These are phyloP conservation scores for Cladobotryum protrusum DNA, from an alignment of 2,329 filamentous ascomycete genomes.

Conservation along the genomic window DNA sequence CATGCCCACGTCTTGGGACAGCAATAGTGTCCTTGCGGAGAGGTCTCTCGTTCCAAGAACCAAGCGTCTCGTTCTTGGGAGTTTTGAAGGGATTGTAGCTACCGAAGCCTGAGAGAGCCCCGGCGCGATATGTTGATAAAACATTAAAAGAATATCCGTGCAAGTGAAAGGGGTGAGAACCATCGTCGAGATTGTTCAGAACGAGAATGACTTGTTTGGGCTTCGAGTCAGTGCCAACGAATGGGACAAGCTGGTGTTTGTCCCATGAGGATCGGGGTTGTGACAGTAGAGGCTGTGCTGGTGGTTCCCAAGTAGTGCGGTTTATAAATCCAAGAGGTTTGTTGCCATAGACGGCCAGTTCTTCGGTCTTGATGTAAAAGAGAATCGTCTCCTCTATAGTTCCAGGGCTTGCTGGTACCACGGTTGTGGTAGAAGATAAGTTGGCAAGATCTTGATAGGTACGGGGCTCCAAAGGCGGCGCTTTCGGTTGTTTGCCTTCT, in stretches of 20 bases:
- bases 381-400: slow-evolving; percentile 17
- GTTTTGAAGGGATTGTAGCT: slow-evolving; percentile 21
- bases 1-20: slow-evolving; percentile 26
- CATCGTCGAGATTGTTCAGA: slow-evolving; percentile 29
- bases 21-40: slow-evolving; percentile 33
- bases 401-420: background rate
- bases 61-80: slow-evolving; percentile 1
- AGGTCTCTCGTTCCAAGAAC: slow-evolving; percentile 14
- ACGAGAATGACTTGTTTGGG: slow-evolving; percentile 21
- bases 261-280: slow-evolving; percentile 18
- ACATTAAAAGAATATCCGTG: slow-evolving; percentile 52
- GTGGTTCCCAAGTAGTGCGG: slow-evolving; percentile 20
- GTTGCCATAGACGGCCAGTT: slow-evolving; percentile 17
- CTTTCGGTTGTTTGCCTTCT: slow-evolving; percentile 3
- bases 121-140: slow-evolving; percentile 17
- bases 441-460: slow-evolving; percentile 11
- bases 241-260: slow-evolving; percentile 17
- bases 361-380: slow-evolving; percentile 20
- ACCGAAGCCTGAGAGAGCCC: slow-evolving; percentile 18
- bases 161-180: slow-evolving; percentile 39
- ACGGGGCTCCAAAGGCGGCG: background rate
- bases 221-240: slow-evolving; percentile 10
- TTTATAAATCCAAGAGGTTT: slow-evolving; percentile 22
- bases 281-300: slow-evolving; percentile 16
- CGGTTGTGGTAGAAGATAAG: slow-evolving; percentile 1